These are phyloP conservation scores for Aspergillus brunneoviolaceus DNA, from an alignment of 2,329 filamentous ascomycete species.

Conservation along the genomic window DNA sequence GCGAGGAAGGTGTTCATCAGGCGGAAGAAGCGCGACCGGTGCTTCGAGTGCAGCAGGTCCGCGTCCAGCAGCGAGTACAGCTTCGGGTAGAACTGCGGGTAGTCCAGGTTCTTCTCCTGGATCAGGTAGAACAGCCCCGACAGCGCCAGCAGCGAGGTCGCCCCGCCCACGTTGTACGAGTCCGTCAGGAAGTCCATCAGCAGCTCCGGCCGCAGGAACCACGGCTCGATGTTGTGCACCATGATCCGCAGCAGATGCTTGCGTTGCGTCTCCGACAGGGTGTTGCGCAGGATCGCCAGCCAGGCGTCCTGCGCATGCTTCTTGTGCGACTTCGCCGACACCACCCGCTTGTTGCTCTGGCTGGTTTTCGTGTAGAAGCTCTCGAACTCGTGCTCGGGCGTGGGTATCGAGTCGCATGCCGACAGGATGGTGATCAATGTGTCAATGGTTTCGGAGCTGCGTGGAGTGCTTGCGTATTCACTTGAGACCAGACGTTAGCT, in stretches of 20 bases:
- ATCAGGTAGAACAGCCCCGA: conserved; percentile 96
- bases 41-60: conserved; percentile 85
- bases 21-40: conserved; percentile 90
- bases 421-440: conserved; percentile 41
- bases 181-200: conserved; percentile 97
- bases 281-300: conserved; percentile 70
- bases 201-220: conserved; percentile 84
- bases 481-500: conserved; percentile 20
- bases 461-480: conserved; percentile 33
- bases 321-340: conserved; percentile 69
- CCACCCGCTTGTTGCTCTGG: conserved; percentile 67
- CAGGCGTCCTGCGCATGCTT: conserved; percentile 82
- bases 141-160: conserved; percentile 81
- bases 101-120: conserved; percentile 89
- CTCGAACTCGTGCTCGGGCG: conserved; percentile 36
- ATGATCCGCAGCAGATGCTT: conserved; percentile 76
- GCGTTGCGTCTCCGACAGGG: conserved; percentile 67
- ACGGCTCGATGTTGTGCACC: conserved; percentile 76
- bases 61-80: conserved; percentile 89
- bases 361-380: conserved; percentile 50
- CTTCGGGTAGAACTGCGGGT: conserved; percentile 89
- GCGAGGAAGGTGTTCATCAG: conserved; percentile 85
- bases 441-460: conserved; percentile 32
- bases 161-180: conserved; percentile 83
- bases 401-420: conserved; percentile 66